These are phyloP conservation scores for Endoconidiophora laricicola DNA, from an alignment of 2,329 filamentous ascomycete species.

Conservation along the genomic window DNA sequence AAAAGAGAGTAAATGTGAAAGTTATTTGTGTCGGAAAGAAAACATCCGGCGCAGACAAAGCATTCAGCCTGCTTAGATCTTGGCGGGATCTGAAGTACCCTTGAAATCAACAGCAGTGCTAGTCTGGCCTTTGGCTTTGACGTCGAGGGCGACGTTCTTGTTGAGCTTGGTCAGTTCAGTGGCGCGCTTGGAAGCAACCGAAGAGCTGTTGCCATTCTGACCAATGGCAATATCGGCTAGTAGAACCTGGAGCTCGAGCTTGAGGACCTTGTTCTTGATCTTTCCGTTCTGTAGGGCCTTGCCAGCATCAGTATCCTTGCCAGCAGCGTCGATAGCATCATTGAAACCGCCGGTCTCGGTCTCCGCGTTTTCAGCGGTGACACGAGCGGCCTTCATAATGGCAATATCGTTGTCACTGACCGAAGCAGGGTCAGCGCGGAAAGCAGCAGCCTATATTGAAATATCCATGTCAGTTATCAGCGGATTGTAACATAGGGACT, in stretches of 20 bases:
- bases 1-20: neutral
- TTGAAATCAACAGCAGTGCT: slow-evolving; percentile 24
- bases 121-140: slow-evolving; percentile 20
- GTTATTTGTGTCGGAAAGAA: neutral
- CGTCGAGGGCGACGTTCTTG: slow-evolving; percentile 31
- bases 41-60: neutral
- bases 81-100: slow-evolving; percentile 13
- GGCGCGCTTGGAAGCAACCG: slow-evolving; percentile 7
- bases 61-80: neutral
- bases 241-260: slow-evolving; percentile 36
- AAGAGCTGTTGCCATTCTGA: slow-evolving; percentile 22
- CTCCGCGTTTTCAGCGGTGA: slow-evolving; percentile 38
- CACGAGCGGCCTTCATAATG: slow-evolving; percentile 32
- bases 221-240: slow-evolving; percentile 29
- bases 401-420: slow-evolving; percentile 31
- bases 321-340: slow-evolving; percentile 31
- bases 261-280: slow-evolving; percentile 45
- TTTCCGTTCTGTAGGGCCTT: slow-evolving; percentile 33
- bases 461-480: neutral
- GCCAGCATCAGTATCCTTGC: slow-evolving; percentile 21
- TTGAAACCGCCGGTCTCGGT: slow-evolving; percentile 32
- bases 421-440: slow-evolving; percentile 24
- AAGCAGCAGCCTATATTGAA: slow-evolving; percentile 21
- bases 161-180: slow-evolving; percentile 33
- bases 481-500: no score